Percentiles rank a stretch among this genome's conserved stretches.
Conservation (phyloP, 441 rosid species). For the Dalechampia spathulata region DNA sequence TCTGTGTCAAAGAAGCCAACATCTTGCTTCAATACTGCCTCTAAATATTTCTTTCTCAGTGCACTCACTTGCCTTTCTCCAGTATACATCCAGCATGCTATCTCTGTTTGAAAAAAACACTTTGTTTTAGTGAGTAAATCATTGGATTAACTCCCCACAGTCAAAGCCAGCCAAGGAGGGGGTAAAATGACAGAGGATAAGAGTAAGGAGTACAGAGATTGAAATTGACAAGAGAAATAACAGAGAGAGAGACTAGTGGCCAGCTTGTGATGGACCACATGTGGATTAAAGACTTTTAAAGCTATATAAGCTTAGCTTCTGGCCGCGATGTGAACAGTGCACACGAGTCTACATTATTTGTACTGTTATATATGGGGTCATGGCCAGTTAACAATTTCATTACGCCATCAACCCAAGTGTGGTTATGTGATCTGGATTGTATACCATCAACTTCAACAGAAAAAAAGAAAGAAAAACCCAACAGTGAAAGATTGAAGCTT, state of each 20-base stretch:
- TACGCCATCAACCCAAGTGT: background rate
- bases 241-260: conserved; percentile 18
- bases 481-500: background rate
- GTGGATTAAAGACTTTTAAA: background rate
- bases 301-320: no score
- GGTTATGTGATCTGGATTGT: conserved; percentile 1
- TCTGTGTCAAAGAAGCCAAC: conserved; percentile 98
- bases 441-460: background rate
- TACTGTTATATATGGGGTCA: conserved; percentile 1
- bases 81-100: conserved; percentile 95
- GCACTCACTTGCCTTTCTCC: conserved; percentile 93
- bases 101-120: conserved; percentile 56
- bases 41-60: conserved; percentile 82
- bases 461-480: conserved; percentile 2
- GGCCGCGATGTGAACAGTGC: conserved; percentile 24
- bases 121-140: no score
- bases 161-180: background rate
- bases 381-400: background rate
- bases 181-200: background rate
- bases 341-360: conserved; percentile 14
- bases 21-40: conserved; percentile 92
- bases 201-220: no score
- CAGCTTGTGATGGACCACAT: conserved; percentile 35
- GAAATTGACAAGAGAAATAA: conserved; percentile 23
- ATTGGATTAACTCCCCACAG: no score